Base-by-base conservation (phyloP, 768 basidiomycete species). In the Kwoniella shandongensis region DNA sequence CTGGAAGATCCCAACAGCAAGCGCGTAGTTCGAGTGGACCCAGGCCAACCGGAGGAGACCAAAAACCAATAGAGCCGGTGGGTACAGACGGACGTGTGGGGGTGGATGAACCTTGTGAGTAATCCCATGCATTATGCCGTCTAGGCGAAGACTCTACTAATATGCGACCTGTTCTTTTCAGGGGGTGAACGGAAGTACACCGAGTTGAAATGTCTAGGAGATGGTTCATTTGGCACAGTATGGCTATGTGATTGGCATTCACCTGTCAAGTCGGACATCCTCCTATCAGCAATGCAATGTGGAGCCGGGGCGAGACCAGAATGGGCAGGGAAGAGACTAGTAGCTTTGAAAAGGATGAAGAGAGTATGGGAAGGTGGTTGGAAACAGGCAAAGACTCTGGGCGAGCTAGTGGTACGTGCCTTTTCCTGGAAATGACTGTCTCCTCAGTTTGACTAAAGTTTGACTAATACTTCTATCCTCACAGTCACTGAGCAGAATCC, bases 241-340 rank as follows among this genome's bases (percentile, higher is more conserved):
- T 91, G 89, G 86, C 83, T 99, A 67, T 96, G 93, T 78, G 96
- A 99, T 82, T 99, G 94, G 94, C 91, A 96, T 81, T 90, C 89
- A 73, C 85, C 88, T 61, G 81, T 98, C 74, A 90, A 91, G 75
- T 86, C 90, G 77, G 88, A 89, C 81, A 89, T 89, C 49, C 86
- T 87, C 40, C 79, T 91, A 62, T 91, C 91, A 20, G 88, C 92
- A 35, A 96, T 96, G 93, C 92, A 96, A 76, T 90, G 90, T 78
- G 89, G 90, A 46, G 88, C 87, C 48, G 89, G 91, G 53, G 89
- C 89, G 44, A 81, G 91, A 63, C 88, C 91, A 60, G 94, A 97
- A 77, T 99, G 93, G 86, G 82, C 83, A 46, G 91, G 90, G 54
- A 97, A 92, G 79, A 84, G 89, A 57, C 83, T 99, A 62, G 96